phyloP scores from a whole-genome alignment of 2,329 filamentous ascomycete species.

The Xylaria sp. region DNA sequence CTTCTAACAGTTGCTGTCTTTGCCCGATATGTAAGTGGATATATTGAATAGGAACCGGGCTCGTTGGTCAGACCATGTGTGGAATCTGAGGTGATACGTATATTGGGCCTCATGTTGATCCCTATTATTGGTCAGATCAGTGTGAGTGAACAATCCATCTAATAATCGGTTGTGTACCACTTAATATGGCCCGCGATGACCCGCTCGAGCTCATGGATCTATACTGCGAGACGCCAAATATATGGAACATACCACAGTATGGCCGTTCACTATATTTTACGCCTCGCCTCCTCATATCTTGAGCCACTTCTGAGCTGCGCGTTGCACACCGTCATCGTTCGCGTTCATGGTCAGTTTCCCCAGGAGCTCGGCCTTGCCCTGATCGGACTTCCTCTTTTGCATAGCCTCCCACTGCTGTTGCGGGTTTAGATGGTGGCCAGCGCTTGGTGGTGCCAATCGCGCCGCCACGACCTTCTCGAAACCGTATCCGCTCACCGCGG shows the following conservation, averaged over 20 bases:
- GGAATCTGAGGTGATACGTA: too few relatives aligned
- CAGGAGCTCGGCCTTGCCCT: constrained; percentile 57
- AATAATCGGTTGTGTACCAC: background rate
- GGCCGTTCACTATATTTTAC: background rate
- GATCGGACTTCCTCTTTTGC: constrained; percentile 58
- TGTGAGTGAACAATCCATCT: background rate
- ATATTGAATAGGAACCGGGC: background rate
- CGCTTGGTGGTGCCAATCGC: constrained; percentile 50
- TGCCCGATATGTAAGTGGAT: background rate
- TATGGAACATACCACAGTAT: background rate
- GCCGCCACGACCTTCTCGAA: constrained; percentile 60
- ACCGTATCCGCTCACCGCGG: constrained; percentile 50
- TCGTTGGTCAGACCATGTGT: too few relatives aligned
- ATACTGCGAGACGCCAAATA: background rate
- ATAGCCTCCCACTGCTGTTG: constrained; percentile 61
- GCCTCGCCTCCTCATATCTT: constrained; percentile 43
- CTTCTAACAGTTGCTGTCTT: background rate
- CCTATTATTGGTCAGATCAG: background rate
- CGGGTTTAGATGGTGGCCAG: constrained; percentile 55
- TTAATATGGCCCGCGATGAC: background rate
- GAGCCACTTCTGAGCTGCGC: constrained; percentile 55
- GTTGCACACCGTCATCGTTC: constrained; percentile 52
- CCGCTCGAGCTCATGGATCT: background rate
- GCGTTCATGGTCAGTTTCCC: constrained; percentile 54
- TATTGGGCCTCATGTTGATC: background rate